Evolutionary conservation across 805 yeast species (phyloP).

Genomic region (Saccharomyces eubayanus): DNA sequence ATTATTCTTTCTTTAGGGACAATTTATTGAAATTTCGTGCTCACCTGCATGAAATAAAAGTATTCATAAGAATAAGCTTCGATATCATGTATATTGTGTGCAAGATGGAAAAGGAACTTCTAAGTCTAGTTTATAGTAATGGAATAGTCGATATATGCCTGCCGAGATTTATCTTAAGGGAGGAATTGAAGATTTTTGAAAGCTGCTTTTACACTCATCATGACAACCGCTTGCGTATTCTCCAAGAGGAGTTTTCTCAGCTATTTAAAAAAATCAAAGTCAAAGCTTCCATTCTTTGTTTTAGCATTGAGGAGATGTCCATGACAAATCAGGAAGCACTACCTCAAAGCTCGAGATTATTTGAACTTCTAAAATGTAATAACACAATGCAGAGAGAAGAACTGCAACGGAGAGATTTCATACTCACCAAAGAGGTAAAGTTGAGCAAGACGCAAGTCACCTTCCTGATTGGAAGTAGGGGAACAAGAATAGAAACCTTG

Average conservation of each 20-base stretch:
- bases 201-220: background rate
- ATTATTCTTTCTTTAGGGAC: background rate
- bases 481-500: constrained; percentile 32
- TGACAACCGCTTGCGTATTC: background rate
- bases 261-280: background rate
- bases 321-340: background rate
- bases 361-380: background rate
- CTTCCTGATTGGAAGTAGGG: constrained; percentile 38
- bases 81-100: background rate
- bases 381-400: background rate
- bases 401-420: background rate
- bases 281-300: background rate
- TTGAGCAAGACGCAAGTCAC: constrained; percentile 32
- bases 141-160: background rate
- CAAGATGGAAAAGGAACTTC: background rate
- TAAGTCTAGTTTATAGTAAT: background rate
- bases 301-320: background rate
- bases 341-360: background rate
- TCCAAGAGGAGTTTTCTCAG: background rate
- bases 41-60: background rate
- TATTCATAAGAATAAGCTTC: background rate
- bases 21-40: background rate
- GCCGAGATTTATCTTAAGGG: background rate
- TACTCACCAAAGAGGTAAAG: constrained; percentile 1
- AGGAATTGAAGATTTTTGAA: background rate